Percentiles rank a stretch among this genome's conserved stretches.
phyloP scores from a whole-genome alignment of 2,329 filamentous ascomycete genomes.

The Stromatinia cepivora region DNA sequence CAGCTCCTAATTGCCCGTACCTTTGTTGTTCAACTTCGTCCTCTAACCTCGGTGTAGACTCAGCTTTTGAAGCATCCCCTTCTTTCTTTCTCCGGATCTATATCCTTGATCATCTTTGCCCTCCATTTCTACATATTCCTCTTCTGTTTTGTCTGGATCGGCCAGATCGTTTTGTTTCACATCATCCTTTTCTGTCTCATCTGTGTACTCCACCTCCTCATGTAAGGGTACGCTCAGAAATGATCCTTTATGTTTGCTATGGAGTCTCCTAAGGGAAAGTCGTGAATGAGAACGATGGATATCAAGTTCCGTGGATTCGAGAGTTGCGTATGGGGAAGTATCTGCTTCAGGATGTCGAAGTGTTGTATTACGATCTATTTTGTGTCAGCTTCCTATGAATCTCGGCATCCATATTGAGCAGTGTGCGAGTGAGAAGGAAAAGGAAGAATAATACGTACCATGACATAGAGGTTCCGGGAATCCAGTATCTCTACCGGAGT shows the following conservation, averaged over 20 bases:
- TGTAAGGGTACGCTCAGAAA: conserved; percentile 28
- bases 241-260: conserved; percentile 25
- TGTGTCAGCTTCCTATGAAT: conserved; percentile 11
- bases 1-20: background rate
- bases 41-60: conserved; percentile 25
- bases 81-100: conserved; percentile 29
- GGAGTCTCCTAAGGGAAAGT: conserved; percentile 28
- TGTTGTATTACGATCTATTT: conserved; percentile 56
- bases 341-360: conserved; percentile 63
- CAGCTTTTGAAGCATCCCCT: conserved; percentile 30
- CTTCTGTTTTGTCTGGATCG: conserved; percentile 14
- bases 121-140: conserved; percentile 15
- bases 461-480: conserved; percentile 39
- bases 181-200: conserved; percentile 26
- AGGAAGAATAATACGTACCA: conserved; percentile 28
- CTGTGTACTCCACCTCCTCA: conserved; percentile 32
- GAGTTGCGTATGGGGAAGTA: conserved; percentile 55
- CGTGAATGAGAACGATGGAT: conserved; percentile 38
- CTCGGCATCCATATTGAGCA: too few relatives aligned
- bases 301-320: conserved; percentile 56
- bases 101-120: conserved; percentile 18
- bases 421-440: background rate
- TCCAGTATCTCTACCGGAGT: conserved; percentile 41
- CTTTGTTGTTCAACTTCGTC: background rate
- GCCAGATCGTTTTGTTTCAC: conserved; percentile 12